A percentile compares a stretch with the other conserved stretches of the same genome.
Evolutionary conservation across 768 basidiomycete species (phyloP).

Genomic region (Cystobasidiopsis lactophilus): DNA sequence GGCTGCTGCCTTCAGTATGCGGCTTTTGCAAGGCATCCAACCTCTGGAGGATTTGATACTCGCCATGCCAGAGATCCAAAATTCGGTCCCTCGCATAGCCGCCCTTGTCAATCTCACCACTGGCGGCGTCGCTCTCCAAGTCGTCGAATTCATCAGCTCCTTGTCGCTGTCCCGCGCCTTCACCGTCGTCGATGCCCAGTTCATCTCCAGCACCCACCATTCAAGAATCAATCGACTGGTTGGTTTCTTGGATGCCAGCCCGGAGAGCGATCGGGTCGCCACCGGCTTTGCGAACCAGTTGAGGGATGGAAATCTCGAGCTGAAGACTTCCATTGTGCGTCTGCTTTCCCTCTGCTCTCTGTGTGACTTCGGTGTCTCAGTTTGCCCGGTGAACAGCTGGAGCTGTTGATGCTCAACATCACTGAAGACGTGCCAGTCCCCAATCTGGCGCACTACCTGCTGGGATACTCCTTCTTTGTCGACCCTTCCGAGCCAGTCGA

Average conservation of each 20-base stretch:
- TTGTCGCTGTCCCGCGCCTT: slow-evolving; percentile 45
- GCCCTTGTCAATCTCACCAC: slow-evolving; percentile 46
- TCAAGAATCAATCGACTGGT: slow-evolving; percentile 41
- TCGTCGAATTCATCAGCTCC: slow-evolving; percentile 49
- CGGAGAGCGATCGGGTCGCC: slow-evolving; percentile 64
- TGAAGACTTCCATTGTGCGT: slow-evolving; percentile 44
- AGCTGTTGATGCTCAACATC: slow-evolving; percentile 60
- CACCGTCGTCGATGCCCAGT: slow-evolving; percentile 25
- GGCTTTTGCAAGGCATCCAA: slow-evolving; percentile 17
- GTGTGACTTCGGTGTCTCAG: too few species aligned
- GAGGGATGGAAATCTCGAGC: slow-evolving; percentile 1
- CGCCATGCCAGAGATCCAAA: slow-evolving; percentile 49
- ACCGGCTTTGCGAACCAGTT: slow-evolving; percentile 52
- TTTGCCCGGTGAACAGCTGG: too few species aligned
- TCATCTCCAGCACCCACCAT: slow-evolving; percentile 7
- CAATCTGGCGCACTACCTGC: slow-evolving; percentile 66
- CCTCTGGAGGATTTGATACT: slow-evolving; percentile 28
- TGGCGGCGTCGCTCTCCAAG: slow-evolving; percentile 47
- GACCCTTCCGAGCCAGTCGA: slow-evolving; percentile 30
- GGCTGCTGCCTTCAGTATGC: slow-evolving; percentile 22
- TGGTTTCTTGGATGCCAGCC: slow-evolving; percentile 53
- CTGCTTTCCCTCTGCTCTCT: too few species aligned
- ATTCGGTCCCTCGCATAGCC: slow-evolving; percentile 55
- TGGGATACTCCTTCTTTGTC: slow-evolving; percentile 37
- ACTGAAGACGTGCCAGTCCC: slow-evolving; percentile 41